A percentile compares a stretch with the other conserved stretches of the same genome.
Evolutionary conservation across 768 basidiomycete genomes (phyloP).

Genomic region (Mycena leptocephala): DNA sequence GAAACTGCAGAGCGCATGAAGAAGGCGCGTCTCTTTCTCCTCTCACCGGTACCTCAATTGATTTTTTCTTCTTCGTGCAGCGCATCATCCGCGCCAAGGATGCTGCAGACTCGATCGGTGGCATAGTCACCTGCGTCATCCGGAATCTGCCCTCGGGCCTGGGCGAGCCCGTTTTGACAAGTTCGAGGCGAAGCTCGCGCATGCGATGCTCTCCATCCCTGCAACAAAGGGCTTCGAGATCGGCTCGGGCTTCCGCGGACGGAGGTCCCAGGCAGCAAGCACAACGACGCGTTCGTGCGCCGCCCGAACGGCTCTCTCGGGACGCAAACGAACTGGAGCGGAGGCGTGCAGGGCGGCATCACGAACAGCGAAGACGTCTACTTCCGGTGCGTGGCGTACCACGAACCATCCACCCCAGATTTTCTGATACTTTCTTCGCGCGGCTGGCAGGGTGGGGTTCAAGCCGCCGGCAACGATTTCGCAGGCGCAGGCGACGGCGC

Average conservation of each 20-base stretch:
- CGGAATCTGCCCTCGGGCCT: conserved; percentile 92
- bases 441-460: conserved; percentile 92
- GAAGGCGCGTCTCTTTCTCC: conserved; percentile 65
- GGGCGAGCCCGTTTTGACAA: conserved; percentile 99
- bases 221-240: conserved; percentile 99
- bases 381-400: conserved; percentile 78
- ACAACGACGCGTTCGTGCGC: conserved; percentile 91
- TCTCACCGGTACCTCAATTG: conserved; percentile 11
- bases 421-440: neutral
- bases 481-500: conserved; percentile 90
- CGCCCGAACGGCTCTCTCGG: conserved; percentile 80
- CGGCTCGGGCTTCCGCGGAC: conserved; percentile 96
- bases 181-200: conserved; percentile 94
- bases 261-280: conserved; percentile 91
- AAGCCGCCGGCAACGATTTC: conserved; percentile 99
- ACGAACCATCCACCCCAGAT: too few species aligned
- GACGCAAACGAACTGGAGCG: conserved; percentile 95
- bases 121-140: conserved; percentile 97
- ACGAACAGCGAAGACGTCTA: conserved; percentile 98
- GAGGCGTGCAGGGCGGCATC: conserved; percentile 98
- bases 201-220: conserved; percentile 99
- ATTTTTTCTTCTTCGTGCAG: conserved; percentile 56
- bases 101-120: conserved; percentile 94
- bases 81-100: conserved; percentile 96
- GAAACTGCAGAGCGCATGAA: conserved; percentile 95